Evolutionary conservation across 257 asterid species (phyloP).

Genomic region (Osmanthus fragrans): DNA sequence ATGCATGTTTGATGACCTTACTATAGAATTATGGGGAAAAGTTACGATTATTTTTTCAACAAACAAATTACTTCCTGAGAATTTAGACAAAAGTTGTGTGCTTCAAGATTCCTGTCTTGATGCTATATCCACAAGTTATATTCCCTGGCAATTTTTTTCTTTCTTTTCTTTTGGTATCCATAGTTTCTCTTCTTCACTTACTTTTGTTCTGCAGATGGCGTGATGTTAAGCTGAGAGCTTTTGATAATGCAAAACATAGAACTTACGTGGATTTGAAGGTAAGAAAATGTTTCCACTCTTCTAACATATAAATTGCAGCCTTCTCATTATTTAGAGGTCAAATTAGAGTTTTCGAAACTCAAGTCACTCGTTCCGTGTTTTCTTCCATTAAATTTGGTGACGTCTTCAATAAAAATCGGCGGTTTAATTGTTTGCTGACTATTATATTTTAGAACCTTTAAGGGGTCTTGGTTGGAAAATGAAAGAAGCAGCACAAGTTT

Average conservation of each 20-base stretch:
- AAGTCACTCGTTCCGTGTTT: background rate
- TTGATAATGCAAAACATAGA: conserved; percentile 32
- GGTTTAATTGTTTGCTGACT: background rate
- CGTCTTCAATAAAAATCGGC: background rate
- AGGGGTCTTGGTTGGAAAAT: too few species aligned
- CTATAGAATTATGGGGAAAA: background rate
- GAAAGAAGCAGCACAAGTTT: too few species aligned
- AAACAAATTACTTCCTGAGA: background rate
- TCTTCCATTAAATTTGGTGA: background rate
- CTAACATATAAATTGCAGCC: background rate
- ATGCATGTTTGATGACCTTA: background rate
- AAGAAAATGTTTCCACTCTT: background rate
- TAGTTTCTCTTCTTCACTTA: background rate
- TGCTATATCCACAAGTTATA: background rate
- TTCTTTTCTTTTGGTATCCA: background rate
- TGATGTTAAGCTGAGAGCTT: conserved; percentile 31
- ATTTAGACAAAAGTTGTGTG: background rate
- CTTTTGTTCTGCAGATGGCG: conserved; percentile 27
- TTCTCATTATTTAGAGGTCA: background rate
- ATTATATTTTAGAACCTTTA: too few species aligned
- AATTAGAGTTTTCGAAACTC: background rate
- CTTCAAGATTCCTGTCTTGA: background rate
- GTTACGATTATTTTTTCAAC: background rate
- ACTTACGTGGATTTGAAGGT: conserved; percentile 36
- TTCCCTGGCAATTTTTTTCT: background rate